phyloP scores from a whole-genome alignment of 2,329 filamentous ascomycete genomes.

The Ophiocordyceps robertsii region DNA sequence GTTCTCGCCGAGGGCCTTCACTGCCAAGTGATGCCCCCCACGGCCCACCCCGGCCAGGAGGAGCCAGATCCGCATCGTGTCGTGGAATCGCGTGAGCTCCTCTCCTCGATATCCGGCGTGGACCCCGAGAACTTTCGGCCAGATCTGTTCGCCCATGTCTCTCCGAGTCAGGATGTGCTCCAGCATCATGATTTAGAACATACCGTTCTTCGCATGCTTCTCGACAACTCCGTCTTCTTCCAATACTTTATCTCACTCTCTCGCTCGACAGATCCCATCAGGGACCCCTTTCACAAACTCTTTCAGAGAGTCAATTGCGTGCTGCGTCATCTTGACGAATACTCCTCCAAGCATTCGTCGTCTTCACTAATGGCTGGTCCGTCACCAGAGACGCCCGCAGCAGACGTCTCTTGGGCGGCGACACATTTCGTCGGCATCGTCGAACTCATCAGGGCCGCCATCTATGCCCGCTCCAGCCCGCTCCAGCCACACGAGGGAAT shows the following conservation, averaged over 20 bases:
- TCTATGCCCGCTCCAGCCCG: slow-evolving; percentile 23
- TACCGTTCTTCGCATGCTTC: slow-evolving; percentile 38
- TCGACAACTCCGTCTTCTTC: slow-evolving; percentile 41
- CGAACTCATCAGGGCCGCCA: slow-evolving; percentile 26
- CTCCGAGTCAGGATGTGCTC: slow-evolving; percentile 19
- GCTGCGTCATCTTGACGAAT: slow-evolving; percentile 28
- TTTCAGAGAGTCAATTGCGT: slow-evolving; percentile 32
- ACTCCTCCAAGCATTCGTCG: slow-evolving; percentile 5
- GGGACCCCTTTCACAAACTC: slow-evolving; percentile 33
- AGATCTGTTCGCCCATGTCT: slow-evolving; percentile 26
- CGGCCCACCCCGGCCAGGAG: slow-evolving; percentile 14
- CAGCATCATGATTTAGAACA: slow-evolving; percentile 32
- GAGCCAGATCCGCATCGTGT: slow-evolving; percentile 23
- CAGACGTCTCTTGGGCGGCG: slow-evolving; percentile 35
- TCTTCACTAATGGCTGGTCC: background rate
- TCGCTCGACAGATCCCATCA: slow-evolving; percentile 27
- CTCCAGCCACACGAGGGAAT: slow-evolving; percentile 23
- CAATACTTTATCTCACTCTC: slow-evolving; percentile 34
- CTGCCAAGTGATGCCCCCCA: slow-evolving; percentile 26
- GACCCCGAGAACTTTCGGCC: slow-evolving; percentile 29
- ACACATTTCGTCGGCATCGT: slow-evolving; percentile 29
- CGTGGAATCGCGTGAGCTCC: slow-evolving; percentile 36
- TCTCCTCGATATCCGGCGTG: slow-evolving; percentile 28
- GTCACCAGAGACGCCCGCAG: slow-evolving; percentile 15
- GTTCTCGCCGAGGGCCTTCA: slow-evolving; percentile 38